These are phyloP conservation scores for Bipolaris sorokiniana DNA, from an alignment of 2,329 filamentous ascomycete species.

Conservation along the genomic window DNA sequence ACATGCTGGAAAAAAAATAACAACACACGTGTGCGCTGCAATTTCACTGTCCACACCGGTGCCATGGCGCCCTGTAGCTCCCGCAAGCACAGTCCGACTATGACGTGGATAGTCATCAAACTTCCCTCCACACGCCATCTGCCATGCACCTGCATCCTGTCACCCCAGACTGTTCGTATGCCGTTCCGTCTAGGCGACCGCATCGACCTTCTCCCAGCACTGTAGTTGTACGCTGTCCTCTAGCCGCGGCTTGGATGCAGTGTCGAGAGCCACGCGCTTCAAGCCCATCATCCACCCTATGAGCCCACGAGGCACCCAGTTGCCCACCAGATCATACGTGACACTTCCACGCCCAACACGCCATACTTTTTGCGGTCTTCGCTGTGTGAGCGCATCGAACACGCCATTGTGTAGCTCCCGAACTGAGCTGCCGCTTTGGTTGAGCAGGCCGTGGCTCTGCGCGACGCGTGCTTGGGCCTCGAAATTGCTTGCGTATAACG, in stretches of 20 bases:
- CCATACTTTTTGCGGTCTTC: constrained; percentile 65
- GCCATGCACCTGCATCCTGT: neutral
- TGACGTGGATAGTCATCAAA: constrained; percentile 10
- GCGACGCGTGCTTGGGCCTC: constrained; percentile 46
- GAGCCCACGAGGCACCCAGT: constrained; percentile 75
- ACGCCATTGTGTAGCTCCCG: constrained; percentile 83
- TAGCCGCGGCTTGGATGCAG: constrained; percentile 45
- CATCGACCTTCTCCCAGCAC: constrained; percentile 55
- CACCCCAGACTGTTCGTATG: neutral
- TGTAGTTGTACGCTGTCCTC: constrained; percentile 51
- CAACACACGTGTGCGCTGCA: neutral
- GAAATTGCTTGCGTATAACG: constrained; percentile 48
- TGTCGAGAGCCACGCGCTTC: constrained; percentile 57
- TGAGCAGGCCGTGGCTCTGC: constrained; percentile 60
- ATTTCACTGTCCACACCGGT: constrained; percentile 4
- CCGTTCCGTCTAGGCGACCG: constrained; percentile 15
- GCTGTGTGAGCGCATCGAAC: constrained; percentile 83
- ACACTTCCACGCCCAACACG: constrained; percentile 84
- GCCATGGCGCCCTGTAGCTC: constrained; percentile 6
- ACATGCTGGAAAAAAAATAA: neutral
- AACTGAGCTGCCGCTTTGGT: constrained; percentile 70
- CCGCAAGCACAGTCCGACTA: constrained; percentile 12
- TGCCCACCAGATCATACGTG: constrained; percentile 84
- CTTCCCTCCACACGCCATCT: neutral
- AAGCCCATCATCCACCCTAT: constrained; percentile 96